Evolutionary conservation across 805 yeast genomes (phyloP), one percentile per base, ranked within the genome.

Genomic region (Candida caryicola): DNA sequence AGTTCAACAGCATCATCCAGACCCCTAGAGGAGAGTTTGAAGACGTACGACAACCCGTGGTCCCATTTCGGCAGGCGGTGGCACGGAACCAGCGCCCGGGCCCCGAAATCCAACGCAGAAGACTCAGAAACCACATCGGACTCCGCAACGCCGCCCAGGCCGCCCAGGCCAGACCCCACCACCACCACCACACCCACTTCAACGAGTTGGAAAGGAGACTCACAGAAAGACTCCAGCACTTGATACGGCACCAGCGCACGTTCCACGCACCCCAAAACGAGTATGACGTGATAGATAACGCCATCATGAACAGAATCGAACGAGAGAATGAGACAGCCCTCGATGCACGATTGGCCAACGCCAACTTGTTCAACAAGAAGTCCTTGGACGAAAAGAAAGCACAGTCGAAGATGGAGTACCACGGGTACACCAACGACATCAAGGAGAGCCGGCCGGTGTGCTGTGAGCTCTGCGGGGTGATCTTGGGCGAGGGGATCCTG

Each of bases 401-500:
- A 8, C 42, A 50, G 8, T 54, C 62, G 1, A 43, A 47, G 39
- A 40, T 40, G 2, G 65, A 56, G 33, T 36, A 39, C 4, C 23
- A 38, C 4, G 64, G 63, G 1, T 66, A 66, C 47, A 58, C 67
- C 17, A 62, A 57, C 29, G 49, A 55, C 34, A 62, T 69, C 12
- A 30, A 49, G 3, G 42, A 50, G 0, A 45, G 43, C 10, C 35
- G 32, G 2, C 37, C 46, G 23, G 32, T 60, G 16, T 52, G 63
- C 14, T 69, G 96, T 62, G 75, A 75, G 23, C 59, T 83, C 18
- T 88, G 96, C 63, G 90, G 88, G 1, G 73, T 77, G 0, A 73
- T 66, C 3, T 61, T 88, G n/a, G 93, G 93, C 2, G 76, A 70
- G 33, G 95, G 95, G 0, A 75, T 84, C 4, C 85, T 88, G 0